Evolutionary conservation across 2,329 filamentous ascomycete genomes (phyloP).

Genomic region (Neoascochyta sp.): DNA sequence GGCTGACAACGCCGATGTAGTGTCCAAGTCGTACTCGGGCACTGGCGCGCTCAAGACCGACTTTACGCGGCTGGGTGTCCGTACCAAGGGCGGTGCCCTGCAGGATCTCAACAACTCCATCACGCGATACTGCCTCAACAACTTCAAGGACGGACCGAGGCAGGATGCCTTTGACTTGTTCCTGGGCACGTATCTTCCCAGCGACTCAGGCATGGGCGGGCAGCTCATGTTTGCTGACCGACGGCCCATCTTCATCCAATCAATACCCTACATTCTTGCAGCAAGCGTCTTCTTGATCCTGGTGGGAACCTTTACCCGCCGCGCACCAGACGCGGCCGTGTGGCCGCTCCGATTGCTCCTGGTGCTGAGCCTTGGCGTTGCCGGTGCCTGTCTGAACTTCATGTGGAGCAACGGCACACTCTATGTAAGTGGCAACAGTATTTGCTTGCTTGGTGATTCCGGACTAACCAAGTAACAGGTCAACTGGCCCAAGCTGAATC

Average conservation of each 20-base stretch:
- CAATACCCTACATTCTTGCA: constrained; percentile 85
- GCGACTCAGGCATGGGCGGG: constrained; percentile 65
- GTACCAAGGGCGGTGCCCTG: constrained; percentile 78
- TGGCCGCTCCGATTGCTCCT: constrained; percentile 80
- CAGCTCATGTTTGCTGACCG: constrained; percentile 77
- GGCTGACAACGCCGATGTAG: constrained; percentile 97
- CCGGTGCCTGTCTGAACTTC: constrained; percentile 70
- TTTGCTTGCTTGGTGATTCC: neutral
- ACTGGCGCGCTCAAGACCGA: constrained; percentile 98
- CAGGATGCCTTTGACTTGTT: constrained; percentile 97
- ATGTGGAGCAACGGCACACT: constrained; percentile 83
- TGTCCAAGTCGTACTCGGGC: constrained; percentile 88
- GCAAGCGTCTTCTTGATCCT: constrained; percentile 82
- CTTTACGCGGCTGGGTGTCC: constrained; percentile 86
- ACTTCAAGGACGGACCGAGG: constrained; percentile 87
- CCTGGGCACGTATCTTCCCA: constrained; percentile 78
- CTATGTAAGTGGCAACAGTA: constrained; percentile 66
- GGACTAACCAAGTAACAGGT: constrained; percentile 57
- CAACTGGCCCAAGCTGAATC: constrained; percentile 97
- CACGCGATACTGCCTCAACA: constrained; percentile 87
- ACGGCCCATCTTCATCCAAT: constrained; percentile 81
- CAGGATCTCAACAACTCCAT: constrained; percentile 86
- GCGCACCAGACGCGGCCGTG: constrained; percentile 68
- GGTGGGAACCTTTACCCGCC: constrained; percentile 68
- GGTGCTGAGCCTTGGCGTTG: constrained; percentile 69